phyloP scores from a whole-genome alignment of 176 grass and related monocot genomes.

The Puccinellia tenuiflora region DNA sequence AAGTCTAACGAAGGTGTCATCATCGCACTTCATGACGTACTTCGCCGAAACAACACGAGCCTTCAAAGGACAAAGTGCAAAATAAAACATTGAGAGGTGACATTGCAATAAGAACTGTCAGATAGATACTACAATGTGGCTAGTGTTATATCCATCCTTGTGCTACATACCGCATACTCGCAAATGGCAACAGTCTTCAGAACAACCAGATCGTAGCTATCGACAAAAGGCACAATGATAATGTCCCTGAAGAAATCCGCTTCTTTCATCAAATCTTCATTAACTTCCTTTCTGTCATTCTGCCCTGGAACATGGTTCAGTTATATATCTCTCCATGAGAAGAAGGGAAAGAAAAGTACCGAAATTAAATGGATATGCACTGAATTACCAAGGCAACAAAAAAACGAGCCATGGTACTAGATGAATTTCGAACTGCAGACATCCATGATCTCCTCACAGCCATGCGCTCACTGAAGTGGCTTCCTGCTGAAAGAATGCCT shows the following conservation, averaged over 20 bases:
- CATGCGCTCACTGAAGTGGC: slow-evolving; percentile 74
- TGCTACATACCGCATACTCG: slow-evolving; percentile 55
- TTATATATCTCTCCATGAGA: slow-evolving; percentile 11
- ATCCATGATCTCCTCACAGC: slow-evolving; percentile 80
- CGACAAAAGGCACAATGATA: slow-evolving; percentile 58
- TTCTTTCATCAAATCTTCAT: slow-evolving; percentile 63
- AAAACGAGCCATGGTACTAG: slow-evolving; percentile 55
- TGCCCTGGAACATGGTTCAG: slow-evolving; percentile 34
- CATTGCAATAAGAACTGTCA: neutral
- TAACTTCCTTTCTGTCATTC: slow-evolving; percentile 55
- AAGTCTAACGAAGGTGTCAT: slow-evolving; percentile 66
- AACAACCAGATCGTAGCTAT: slow-evolving; percentile 80
- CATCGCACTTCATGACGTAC: slow-evolving; percentile 76
- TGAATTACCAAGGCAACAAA: slow-evolving; percentile 71
- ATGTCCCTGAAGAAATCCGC: slow-evolving; percentile 76
- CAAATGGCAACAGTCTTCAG: slow-evolving; percentile 79
- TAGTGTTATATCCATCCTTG: neutral
- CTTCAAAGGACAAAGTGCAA: slow-evolving; percentile 23
- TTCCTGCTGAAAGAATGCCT: slow-evolving; percentile 68
- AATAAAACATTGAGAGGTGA: neutral
- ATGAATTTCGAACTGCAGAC: slow-evolving; percentile 61
- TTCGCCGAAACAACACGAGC: slow-evolving; percentile 41
- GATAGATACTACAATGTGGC: neutral
- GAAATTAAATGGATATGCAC: neutral
- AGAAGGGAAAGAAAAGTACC: neutral